Evolutionary conservation across 2,329 filamentous ascomycete species (phyloP), one percentile per base, ranked within the genome.

Genomic region (Chalaropsis thielavioides): DNA sequence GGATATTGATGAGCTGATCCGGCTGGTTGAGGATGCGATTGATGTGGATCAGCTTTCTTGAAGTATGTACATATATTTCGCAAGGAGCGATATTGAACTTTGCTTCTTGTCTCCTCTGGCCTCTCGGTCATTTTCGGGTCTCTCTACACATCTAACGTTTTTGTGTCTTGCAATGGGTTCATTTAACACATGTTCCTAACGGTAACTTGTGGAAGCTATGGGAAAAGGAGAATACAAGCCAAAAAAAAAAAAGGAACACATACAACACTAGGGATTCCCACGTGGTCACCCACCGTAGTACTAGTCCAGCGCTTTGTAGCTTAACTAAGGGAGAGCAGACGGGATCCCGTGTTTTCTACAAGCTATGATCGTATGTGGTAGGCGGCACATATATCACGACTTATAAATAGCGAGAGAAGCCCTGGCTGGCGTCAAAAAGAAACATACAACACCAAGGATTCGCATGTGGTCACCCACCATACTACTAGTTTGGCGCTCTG

Each of bases 1-100:
- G 17, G 89, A 95, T 75, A 87, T 96, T 67, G 84, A 90, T 70
- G 86, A 94, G 75, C 76, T 96, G 74, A 94, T 95, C 69, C 76
- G 77, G 56, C 81, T 94, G 73, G 85, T 95, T n/a, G 83, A 92
- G 74, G 78, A 78, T 17, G 87, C 90, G 22, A 82, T 95, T 70
- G 80, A 81, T 90, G 68, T 86, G 0, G 83, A 86, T 64, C 86
- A 88, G 27, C 6, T 38, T 4, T 58, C 54, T 38, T 58, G 54
- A 58, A 38, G 7, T 19, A 11, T 35, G 24, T 11, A 35, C 15
- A 11, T 6, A 8, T 58, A n/a, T n/a, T 58, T 19, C 24, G 6
- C 1, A 38, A n/a, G 24, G 3, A 38, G 54, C 7, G n/a, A 8
- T 17, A 2, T 46, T 2, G 15, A 46, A n/a, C 17, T 35, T 8